Conservation (phyloP, 768 basidiomycete species). For the Antrodiella citrinella region DNA sequence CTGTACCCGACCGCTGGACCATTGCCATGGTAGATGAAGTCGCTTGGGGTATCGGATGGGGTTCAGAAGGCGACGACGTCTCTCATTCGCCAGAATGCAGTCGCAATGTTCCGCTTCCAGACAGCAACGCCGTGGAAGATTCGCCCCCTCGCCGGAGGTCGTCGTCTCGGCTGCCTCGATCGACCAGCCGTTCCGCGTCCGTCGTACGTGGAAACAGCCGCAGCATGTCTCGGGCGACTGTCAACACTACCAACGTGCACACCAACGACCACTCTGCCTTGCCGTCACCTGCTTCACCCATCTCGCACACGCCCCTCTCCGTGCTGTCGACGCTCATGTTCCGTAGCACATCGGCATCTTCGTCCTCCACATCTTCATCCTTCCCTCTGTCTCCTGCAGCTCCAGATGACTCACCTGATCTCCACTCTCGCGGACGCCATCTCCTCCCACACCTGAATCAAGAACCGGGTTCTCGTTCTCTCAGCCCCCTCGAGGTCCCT, state of each 20-base stretch:
- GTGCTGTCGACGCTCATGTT: slow-evolving; percentile 18
- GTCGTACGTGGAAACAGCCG: slow-evolving; percentile 30
- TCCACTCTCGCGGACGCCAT: slow-evolving; percentile 11
- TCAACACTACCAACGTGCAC: slow-evolving; percentile 21
- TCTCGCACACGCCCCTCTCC: slow-evolving; percentile 14
- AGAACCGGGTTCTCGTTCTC: slow-evolving; percentile 32
- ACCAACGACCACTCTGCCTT: slow-evolving; percentile 12
- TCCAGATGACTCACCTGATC: slow-evolving; percentile 4
- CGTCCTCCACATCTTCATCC: slow-evolving; percentile 10
- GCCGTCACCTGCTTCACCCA: slow-evolving; percentile 6
- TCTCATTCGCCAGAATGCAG: slow-evolving; percentile 21
- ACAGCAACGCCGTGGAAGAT: neutral
- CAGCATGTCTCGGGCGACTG: slow-evolving; percentile 30
- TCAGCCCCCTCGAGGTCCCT: slow-evolving; percentile 40
- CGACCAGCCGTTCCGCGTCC: slow-evolving; percentile 31
- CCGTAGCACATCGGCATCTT: slow-evolving; percentile 15
- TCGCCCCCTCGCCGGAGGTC: slow-evolving; percentile 2
- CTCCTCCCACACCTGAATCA: slow-evolving; percentile 9
- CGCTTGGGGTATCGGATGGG: slow-evolving; percentile 76
- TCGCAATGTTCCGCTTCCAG: slow-evolving; percentile 9
- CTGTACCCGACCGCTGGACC: slow-evolving; percentile 62
- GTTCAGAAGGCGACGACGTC: slow-evolving; percentile 33
- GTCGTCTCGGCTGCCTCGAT: slow-evolving; percentile 22
- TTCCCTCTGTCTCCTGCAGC: slow-evolving; percentile 7
- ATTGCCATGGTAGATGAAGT: slow-evolving; percentile 73